Evolutionary conservation across 2,329 filamentous ascomycete genomes (phyloP).

Genomic region (Neospermospora avenae): DNA sequence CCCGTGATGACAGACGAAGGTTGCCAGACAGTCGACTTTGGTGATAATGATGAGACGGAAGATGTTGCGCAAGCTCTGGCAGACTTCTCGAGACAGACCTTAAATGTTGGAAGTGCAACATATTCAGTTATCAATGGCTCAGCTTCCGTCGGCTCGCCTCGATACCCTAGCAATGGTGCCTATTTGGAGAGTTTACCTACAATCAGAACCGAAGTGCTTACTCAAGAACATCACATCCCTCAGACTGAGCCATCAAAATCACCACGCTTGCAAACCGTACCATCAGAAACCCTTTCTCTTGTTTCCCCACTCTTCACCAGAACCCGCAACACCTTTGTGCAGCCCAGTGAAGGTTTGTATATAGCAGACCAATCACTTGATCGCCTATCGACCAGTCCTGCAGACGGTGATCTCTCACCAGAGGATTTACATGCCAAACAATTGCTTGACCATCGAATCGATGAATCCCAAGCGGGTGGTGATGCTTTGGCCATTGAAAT

Average conservation of each 20-base stretch:
- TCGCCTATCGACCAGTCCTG: background rate
- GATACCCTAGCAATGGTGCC: background rate
- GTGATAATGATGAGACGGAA: conserved; percentile 23
- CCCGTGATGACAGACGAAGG: conserved; percentile 39
- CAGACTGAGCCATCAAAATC: conserved; percentile 16
- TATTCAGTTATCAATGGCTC: conserved; percentile 8
- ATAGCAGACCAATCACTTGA: background rate
- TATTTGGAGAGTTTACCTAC: background rate
- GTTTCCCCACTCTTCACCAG: conserved; percentile 28
- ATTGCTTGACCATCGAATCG: background rate
- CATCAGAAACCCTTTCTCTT: conserved; percentile 30
- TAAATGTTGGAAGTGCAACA: conserved; percentile 18
- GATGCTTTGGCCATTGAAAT: background rate
- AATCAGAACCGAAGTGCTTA: background rate
- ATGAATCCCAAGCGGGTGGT: background rate
- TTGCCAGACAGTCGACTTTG: conserved; percentile 40
- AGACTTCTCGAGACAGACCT: conserved; percentile 23
- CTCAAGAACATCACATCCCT: background rate
- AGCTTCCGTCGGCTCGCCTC: background rate
- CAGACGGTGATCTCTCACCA: background rate
- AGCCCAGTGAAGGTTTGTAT: background rate
- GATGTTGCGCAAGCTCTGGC: conserved; percentile 23
- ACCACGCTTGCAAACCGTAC: conserved; percentile 25
- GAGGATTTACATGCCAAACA: background rate
- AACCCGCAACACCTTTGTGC: conserved; percentile 4